These are phyloP conservation scores for Hypoxylon perforatum DNA, from an alignment of 495 filamentous ascomycete genomes.

Conservation along the genomic window DNA sequence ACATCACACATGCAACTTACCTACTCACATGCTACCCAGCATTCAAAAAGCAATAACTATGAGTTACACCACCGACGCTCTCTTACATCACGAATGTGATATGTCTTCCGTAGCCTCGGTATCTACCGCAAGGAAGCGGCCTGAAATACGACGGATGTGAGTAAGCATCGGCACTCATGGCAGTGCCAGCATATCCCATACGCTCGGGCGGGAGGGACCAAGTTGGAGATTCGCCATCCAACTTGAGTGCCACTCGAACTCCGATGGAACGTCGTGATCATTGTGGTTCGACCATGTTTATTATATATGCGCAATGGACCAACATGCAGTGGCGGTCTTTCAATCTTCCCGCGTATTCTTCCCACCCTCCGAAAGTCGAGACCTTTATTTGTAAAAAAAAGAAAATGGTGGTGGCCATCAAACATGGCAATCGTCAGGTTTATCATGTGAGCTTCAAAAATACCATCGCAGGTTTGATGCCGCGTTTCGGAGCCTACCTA, in stretches of 20 bases:
- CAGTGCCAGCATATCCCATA: neutral
- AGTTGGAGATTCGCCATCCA: neutral
- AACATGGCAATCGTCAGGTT: neutral
- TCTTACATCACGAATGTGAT: neutral
- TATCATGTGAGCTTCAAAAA: constrained; percentile 15
- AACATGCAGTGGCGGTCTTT: constrained; percentile 1
- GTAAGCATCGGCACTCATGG: neutral
- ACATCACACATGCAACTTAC: too few relatives aligned
- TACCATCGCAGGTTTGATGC: constrained; percentile 11
- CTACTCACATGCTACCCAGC: too few relatives aligned
- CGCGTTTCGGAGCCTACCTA: constrained; percentile 25
- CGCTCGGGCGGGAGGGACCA: neutral
- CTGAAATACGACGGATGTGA: neutral
- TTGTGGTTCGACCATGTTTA: neutral
- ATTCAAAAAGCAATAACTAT: neutral
- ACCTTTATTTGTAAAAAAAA: constrained; percentile 28
- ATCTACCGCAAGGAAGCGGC: too few relatives aligned
- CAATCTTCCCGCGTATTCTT: constrained; percentile 8
- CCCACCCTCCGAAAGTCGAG: constrained; percentile 1
- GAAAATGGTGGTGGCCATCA: neutral
- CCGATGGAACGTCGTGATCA: neutral
- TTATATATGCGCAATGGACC: neutral
- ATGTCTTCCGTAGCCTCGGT: neutral
- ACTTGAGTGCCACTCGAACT: neutral
- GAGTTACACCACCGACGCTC: neutral